These are phyloP conservation scores for Leucosporidium scottii DNA, from an alignment of 768 basidiomycete species.

Conservation along the genomic window DNA sequence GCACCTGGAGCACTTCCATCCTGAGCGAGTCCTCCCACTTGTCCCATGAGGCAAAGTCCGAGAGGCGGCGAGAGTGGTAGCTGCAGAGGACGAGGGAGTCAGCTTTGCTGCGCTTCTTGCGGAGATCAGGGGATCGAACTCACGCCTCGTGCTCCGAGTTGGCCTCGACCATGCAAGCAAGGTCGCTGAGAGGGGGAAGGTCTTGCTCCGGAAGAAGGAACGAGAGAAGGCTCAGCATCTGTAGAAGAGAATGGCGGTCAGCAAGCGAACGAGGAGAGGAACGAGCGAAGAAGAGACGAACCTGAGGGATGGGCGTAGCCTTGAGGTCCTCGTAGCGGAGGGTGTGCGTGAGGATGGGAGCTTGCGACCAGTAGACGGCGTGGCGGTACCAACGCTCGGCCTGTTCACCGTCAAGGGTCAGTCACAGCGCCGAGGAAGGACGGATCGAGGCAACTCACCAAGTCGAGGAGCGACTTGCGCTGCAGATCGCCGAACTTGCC, in stretches of 20 bases:
- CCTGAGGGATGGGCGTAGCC: conserved; percentile 22
- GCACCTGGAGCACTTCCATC: conserved; percentile 10
- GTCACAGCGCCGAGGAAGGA: background rate
- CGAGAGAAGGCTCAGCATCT: conserved; percentile 11
- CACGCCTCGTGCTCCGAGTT: background rate
- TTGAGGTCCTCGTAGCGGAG: conserved; percentile 28
- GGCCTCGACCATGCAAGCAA: conserved; percentile 12
- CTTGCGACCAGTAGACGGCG: conserved; percentile 25
- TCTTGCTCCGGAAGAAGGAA: conserved; percentile 29
- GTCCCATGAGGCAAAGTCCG: conserved; percentile 27
- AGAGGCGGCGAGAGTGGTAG: conserved; percentile 24
- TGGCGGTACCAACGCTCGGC: conserved; percentile 5
- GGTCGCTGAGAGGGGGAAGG: conserved; percentile 12
- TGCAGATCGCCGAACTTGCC: background rate
- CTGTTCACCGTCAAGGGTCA: background rate
- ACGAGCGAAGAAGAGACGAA: background rate
- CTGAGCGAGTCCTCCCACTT: conserved; percentile 12
- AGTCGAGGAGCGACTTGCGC: background rate
- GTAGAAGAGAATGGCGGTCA: too few species aligned
- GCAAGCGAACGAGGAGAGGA: too few species aligned
- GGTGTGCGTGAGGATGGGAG: conserved; percentile 14
- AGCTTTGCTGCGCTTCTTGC: background rate
- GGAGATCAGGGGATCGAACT: background rate
- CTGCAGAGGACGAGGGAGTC: background rate
- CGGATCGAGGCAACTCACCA: background rate